Base-by-base conservation (phyloP, 2,329 filamentous ascomycete species). In the Sarocladium brachiariae region DNA sequence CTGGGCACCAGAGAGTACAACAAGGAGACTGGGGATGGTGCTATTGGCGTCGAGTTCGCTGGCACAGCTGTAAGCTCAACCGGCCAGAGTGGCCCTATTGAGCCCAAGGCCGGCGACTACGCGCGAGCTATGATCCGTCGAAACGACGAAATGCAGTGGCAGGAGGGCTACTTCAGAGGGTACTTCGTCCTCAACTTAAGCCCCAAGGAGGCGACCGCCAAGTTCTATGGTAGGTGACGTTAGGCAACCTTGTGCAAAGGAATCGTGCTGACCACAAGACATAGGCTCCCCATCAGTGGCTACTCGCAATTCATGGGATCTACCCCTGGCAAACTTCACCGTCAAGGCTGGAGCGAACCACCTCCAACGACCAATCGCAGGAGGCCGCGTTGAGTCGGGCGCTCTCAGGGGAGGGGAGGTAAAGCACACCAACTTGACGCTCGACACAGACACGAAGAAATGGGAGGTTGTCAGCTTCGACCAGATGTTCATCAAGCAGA, bases 111-210 rank as follows among this genome's bases (percentile, higher is more conserved):
- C 1, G 78, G 79, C 2, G 74, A 81, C 54, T 68, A 70, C 47
- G 63, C 65, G 51, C 70, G 57, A 63, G 61, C 56, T 66, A 77
- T 30, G 69, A 73, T 55, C 61, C 61, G 38, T 65, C 72, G 57
- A 19, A 89, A 87, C 63, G 66, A 70, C 1, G 82, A 86, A 63
- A 69, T 89, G 43, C 81, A 86, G 59, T 89, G 84, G 86, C 80
- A 84, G 57, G 85, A 89, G 52, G 64, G 82, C 7, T 89, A 86
- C 63, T 89, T 88, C 64, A 75, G 85, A 16, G 86, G 86, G 1
- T 89, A 89, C 67, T 88, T 81, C 57, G 77, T 85, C 59, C 68
- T 89, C 35, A 73, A 76, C 45, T 69, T 87, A 50, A 71, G 68
- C 18, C 71, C 77, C 19, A 71, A 83, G 10, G 68, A 75, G 39